Evolutionary conservation across 495 filamentous ascomycete species (phyloP).

Genomic region (Aspergillus asperescens): DNA sequence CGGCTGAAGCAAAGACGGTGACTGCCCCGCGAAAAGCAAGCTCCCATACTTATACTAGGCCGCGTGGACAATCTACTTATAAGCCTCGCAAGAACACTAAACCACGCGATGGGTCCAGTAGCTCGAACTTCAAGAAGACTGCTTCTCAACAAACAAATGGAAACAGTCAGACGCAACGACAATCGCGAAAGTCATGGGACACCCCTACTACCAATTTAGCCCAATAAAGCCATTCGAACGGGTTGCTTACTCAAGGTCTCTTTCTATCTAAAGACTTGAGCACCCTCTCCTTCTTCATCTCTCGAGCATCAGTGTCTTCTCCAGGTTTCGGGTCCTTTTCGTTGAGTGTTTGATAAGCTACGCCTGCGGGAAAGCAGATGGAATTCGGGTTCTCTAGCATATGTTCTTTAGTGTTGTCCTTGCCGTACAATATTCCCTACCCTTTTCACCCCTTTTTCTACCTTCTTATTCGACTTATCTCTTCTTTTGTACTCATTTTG

Average conservation of each 20-base stretch:
- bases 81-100: slow-evolving; percentile 36
- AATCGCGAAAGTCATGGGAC: slow-evolving; percentile 31
- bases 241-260: neutral
- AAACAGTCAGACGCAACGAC: slow-evolving; percentile 26
- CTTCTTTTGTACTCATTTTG: slow-evolving; percentile 11
- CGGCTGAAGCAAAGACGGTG: slow-evolving; percentile 25
- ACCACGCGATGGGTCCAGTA: slow-evolving; percentile 27
- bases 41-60: slow-evolving; percentile 19
- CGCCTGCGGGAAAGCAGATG: slow-evolving; percentile 16
- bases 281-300: slow-evolving; percentile 1
- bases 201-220: slow-evolving; percentile 21
- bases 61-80: slow-evolving; percentile 26
- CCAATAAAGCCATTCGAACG: slow-evolving; percentile 14
- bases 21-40: slow-evolving; percentile 30
- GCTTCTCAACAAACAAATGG: slow-evolving; percentile 25
- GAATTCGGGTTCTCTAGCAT: slow-evolving; percentile 14
- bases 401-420: slow-evolving; percentile 19
- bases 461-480: neutral
- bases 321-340: slow-evolving; percentile 19
- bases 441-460: slow-evolving; percentile 3
- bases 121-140: slow-evolving; percentile 24
- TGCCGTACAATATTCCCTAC: slow-evolving; percentile 21
- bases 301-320: slow-evolving; percentile 9
- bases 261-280: slow-evolving; percentile 3
- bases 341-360: slow-evolving; percentile 27